These are phyloP conservation scores for Ustilago bromivora DNA, from an alignment of 1,284 basidiomycete species.

Conservation along the genomic window DNA sequence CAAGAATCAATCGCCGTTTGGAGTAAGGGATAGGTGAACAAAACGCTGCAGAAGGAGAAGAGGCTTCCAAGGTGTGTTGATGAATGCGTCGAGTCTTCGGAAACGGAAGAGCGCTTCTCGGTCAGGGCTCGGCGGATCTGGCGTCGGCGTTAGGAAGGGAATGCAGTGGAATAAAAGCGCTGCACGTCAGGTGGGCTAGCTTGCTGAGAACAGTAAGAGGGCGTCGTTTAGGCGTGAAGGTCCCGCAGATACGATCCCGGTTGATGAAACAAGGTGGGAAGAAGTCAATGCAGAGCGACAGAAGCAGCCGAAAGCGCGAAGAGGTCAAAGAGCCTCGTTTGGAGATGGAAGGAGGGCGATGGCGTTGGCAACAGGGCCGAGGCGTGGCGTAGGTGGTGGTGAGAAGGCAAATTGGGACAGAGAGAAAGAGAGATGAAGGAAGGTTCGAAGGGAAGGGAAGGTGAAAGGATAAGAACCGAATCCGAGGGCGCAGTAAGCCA, in stretches of 20 bases:
- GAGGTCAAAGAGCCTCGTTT: background rate
- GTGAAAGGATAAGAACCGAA: background rate
- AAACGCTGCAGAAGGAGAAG: background rate
- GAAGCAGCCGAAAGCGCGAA: slow-evolving; percentile 5
- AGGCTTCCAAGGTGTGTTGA: background rate
- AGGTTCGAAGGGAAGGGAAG: background rate
- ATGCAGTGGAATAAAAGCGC: background rate
- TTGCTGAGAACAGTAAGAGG: background rate
- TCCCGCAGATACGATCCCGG: slow-evolving; percentile 9
- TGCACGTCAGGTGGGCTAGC: slow-evolving; percentile 15
- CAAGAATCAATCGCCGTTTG: background rate
- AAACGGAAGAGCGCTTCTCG: slow-evolving; percentile 2
- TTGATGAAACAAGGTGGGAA: slow-evolving; percentile 18
- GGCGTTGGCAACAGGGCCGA: background rate
- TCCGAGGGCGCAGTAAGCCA: slow-evolving; percentile 5
- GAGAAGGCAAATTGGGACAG: slow-evolving; percentile 6
- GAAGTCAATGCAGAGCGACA: background rate
- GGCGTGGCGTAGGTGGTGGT: slow-evolving; percentile 8
- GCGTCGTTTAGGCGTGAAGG: background rate
- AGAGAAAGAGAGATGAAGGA: background rate
- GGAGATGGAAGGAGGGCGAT: background rate
- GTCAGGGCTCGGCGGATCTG: background rate
- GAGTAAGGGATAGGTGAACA: background rate
- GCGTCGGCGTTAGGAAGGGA: slow-evolving; percentile 2
- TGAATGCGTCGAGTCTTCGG: slow-evolving; percentile 15